Base-by-base conservation (phyloP, 2,329 filamentous ascomycete species). In the Diaporthe caulivora region DNA sequence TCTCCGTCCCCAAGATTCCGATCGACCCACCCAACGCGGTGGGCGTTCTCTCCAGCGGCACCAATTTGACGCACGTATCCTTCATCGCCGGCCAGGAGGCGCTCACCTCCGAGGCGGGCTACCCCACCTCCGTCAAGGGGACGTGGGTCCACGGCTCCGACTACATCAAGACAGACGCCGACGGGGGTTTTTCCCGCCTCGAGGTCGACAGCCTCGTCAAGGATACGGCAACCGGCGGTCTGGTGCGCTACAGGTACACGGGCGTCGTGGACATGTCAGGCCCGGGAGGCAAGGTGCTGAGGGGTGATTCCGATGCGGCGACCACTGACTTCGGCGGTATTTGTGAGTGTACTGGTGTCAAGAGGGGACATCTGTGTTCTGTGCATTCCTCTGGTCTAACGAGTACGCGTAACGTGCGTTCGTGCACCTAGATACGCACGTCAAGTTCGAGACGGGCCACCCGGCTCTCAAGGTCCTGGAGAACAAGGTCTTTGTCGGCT, bases 121-220 rank as follows among this genome's bases (percentile, higher is more conserved):
- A 85, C 79, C 79, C 83, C 3, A 77, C 84, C 76, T 58, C 79
- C 71, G 74, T 86, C 58, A 80, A 84, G 73, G 84, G 81, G 47
- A 75, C 78, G 37, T 81, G 85, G 73, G 65, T 81, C 58, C 82
- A 84, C 74, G 84, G 84, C 73, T 80, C 80, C 60, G 84, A 86
- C 78, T 85, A 79, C 78, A 83, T 86, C 77, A 81, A 80, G 72
- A 77, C 79, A 51, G 83, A 84, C 74, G 80, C 82, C 18, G 78
- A 80, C 73, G 81, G 81, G 37, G 74, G 76, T 24, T 78, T 82
- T 74, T 77, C 82, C 51, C 81, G 83, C n/a, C 81, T 86, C 47
- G 82, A 84, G 47, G 84, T 86, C 64, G 80, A 80, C 71, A 80
- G 79, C 74, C 69, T 82, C 1, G 75, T 82, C 64, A 81, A 81